Conservation (phyloP, 352 stramenopile species). For the Globisporangium iwayamae region DNA sequence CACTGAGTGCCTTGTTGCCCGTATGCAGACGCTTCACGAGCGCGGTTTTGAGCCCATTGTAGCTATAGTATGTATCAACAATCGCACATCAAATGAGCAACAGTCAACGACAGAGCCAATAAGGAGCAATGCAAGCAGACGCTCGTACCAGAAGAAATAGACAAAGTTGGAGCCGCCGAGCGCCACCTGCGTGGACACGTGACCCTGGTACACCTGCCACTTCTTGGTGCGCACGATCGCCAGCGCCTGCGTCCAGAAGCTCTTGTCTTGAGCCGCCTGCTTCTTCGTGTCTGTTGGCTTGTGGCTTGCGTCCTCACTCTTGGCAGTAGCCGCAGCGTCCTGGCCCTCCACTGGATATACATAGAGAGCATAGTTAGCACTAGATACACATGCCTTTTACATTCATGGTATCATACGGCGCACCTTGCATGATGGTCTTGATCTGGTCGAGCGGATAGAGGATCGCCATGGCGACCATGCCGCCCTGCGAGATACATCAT, state of each 20-base stretch:
- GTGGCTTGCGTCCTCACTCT: conserved; percentile 2
- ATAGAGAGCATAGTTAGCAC: not conserved
- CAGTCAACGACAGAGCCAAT: conserved; percentile 2
- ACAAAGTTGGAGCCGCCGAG: conserved; percentile 81
- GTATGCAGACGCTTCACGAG: conserved; percentile 62
- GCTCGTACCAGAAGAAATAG: conserved; percentile 82
- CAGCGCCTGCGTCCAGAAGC: conserved; percentile 42
- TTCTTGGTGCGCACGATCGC: conserved; percentile 59
- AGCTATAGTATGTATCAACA: conserved; percentile 21
- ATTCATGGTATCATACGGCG: not conserved
- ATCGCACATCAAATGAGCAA: conserved; percentile 17
- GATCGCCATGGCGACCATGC: conserved; percentile 72
- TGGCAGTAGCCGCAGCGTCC: conserved; percentile 9
- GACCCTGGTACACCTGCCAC: conserved; percentile 73
- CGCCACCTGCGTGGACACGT: conserved; percentile 75
- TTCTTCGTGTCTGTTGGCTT: conserved; percentile 1
- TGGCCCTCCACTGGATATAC: conserved; percentile 25
- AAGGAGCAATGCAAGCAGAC: not conserved
- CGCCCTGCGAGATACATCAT: conserved; percentile 27
- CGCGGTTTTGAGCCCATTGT: conserved; percentile 64
- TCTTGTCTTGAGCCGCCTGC: conserved; percentile 11
- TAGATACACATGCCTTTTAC: not conserved
- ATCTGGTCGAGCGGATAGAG: conserved; percentile 87
- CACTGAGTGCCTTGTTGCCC: conserved; percentile 25
- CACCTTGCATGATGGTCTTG: conserved; percentile 84